These are phyloP conservation scores for Eimeria necatrix DNA, from an alignment of 169 alveolate genomes.

Conservation along the genomic window DNA sequence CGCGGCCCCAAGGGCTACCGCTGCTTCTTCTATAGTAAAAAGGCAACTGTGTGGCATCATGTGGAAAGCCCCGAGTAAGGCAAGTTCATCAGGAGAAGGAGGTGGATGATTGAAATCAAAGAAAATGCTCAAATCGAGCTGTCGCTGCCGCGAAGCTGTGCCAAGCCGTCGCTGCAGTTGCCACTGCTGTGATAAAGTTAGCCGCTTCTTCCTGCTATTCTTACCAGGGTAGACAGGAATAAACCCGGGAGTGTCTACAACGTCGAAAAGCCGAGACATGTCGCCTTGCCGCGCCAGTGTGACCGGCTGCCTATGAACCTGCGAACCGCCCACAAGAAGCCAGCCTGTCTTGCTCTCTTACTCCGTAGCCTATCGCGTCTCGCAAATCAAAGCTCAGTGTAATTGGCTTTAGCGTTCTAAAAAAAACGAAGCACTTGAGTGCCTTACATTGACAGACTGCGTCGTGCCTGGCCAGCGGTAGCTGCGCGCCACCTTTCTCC, in stretches of 20 bases:
- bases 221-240: constrained; percentile 72
- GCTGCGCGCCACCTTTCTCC: constrained; percentile 87
- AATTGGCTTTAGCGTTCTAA: background rate
- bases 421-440: background rate
- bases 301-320: constrained; percentile 65
- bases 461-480: constrained; percentile 90
- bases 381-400: background rate
- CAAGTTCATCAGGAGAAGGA: constrained; percentile 67
- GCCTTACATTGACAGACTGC: constrained; percentile 72
- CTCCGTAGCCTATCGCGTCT: background rate
- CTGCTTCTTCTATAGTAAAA: constrained; percentile 75
- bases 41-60: constrained; percentile 77
- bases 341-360: background rate
- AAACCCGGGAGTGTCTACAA: constrained; percentile 78
- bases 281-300: constrained; percentile 33
- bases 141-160: constrained; percentile 41
- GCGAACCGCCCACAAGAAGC: constrained; percentile 3
- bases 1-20: constrained; percentile 78
- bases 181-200: background rate
- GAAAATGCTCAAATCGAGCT: constrained; percentile 45
- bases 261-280: constrained; percentile 74
- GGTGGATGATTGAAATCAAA: constrained; percentile 69
- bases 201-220: background rate
- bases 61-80: constrained; percentile 78
- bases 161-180: constrained; percentile 58